phyloP scores from a whole-genome alignment of 2,329 filamentous ascomycete genomes.

The Macrophomina pseudophaseolina region DNA sequence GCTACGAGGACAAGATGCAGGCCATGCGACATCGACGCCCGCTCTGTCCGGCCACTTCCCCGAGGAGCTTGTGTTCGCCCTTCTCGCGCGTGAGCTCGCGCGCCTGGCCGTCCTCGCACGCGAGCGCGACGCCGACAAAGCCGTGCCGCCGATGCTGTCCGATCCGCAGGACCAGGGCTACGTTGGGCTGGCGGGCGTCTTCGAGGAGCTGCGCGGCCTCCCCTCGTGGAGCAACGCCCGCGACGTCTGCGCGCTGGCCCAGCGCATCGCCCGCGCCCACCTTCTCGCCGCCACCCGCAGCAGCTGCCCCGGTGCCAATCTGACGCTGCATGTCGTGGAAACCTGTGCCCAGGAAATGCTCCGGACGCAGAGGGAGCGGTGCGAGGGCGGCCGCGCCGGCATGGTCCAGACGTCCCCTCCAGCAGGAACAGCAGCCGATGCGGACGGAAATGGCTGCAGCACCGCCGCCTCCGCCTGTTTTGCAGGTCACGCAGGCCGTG shows the following conservation, averaged over 20 bases:
- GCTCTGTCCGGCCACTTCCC: no score
- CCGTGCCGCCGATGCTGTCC: background rate
- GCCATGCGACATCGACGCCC: no score
- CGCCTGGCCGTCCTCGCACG: background rate
- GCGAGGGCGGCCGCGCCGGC: background rate
- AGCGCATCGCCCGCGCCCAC: slow-evolving; percentile 42
- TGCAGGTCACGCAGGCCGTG: background rate
- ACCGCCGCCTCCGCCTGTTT: background rate
- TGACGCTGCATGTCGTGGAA: background rate
- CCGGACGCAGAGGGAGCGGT: background rate
- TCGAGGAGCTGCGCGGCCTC: slow-evolving; percentile 50
- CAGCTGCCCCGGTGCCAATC: background rate
- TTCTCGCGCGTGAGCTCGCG: background rate
- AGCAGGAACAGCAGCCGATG: background rate
- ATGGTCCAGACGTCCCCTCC: background rate
- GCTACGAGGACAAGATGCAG: no score
- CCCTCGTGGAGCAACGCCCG: slow-evolving; percentile 67
- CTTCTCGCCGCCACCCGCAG: background rate
- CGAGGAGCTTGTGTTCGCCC: background rate
- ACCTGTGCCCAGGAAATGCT: background rate
- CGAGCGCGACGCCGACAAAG: no score
- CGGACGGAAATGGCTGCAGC: slow-evolving; percentile 27
- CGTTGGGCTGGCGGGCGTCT: slow-evolving; percentile 33
- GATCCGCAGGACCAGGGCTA: slow-evolving; percentile 17
- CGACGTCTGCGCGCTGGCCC: slow-evolving; percentile 63